Base-by-base conservation (phyloP, 306 rosid species). In the Notholithocarpus densiflorus region DNA sequence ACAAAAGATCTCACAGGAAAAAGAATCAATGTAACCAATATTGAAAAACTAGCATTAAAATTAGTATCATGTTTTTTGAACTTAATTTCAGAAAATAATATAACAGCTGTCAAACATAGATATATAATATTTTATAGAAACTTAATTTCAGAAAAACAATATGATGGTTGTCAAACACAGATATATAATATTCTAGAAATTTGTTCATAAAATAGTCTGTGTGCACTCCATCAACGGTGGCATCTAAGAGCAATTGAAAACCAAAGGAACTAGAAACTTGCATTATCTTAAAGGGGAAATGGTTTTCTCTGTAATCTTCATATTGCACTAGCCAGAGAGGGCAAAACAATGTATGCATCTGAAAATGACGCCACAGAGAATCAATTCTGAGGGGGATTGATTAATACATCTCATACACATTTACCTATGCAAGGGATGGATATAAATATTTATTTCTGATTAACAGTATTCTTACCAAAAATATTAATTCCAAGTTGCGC, bases 401-500 rank as follows among this genome's bases (percentile, higher is more conserved):
- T 10, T 71, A 18, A 81, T 81, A 37, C 68, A 59, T 69, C 64
- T 59, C 29, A 74, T 3, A 43, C 23, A 48, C 59, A 32, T 66
- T 68, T 26, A 43, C 40, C 23, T 10, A 10, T 56, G 15, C 43
- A 7, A 60, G 23, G 9, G 32, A 45, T 43, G 37, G 82, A 60
- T 66, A 32, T 31, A 51, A 51, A 75, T n/a, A 78, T n/a, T 27
- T 27, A 52, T 68, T 34, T 75, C 60, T 24, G 37, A 61, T 52
- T 73, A 74, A 3, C 37, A 21, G 78, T 52, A 65, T 73, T 75
- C 93, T 79, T 86, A 93, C 98, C 98, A 86, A 93, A 93, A 57
- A 93, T 88, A 77, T 93, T 75, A 71, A 93, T 88, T 86, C 98
- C 98, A 77, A 93, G 98, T 73, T 89, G 90, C 75, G 89, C 94